Conservation (phyloP, 2,329 filamentous ascomycete species). For the Diaporthe sp. region DNA sequence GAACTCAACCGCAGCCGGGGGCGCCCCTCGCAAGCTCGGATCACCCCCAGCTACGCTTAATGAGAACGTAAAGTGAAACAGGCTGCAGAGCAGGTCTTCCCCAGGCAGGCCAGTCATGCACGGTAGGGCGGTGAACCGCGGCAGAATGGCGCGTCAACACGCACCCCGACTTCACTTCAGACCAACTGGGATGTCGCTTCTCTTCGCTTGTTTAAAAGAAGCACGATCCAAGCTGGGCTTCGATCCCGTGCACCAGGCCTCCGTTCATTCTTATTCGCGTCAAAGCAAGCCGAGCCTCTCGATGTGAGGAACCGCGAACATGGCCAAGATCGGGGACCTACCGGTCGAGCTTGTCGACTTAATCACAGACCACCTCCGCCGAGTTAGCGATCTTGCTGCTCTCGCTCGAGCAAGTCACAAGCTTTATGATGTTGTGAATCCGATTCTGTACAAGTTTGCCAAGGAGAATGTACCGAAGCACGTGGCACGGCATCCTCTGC, state of each 20-base stretch:
- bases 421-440: slow-evolving; percentile 44
- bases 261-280: background rate
- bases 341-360: slow-evolving; percentile 47
- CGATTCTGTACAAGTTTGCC: slow-evolving; percentile 46
- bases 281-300: too few relatives aligned
- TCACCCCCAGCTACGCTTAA: background rate
- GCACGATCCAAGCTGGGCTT: background rate
- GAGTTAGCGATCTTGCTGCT: slow-evolving; percentile 44
- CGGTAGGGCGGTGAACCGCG: slow-evolving; percentile 13
- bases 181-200: background rate
- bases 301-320: background rate
- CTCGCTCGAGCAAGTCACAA: slow-evolving; percentile 44
- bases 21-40: too few relatives aligned
- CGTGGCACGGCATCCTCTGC: slow-evolving; percentile 43
- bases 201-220: background rate
- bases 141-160: slow-evolving; percentile 5
- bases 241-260: background rate
- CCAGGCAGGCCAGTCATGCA: background rate
- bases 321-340: slow-evolving; percentile 39
- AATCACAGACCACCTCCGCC: slow-evolving; percentile 45
- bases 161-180: background rate
- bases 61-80: background rate
- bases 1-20: too few relatives aligned
- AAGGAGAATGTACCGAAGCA: slow-evolving; percentile 12
- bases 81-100: too few relatives aligned